phyloP scores from a whole-genome alignment of 2,329 filamentous ascomycete genomes.

The Arachnomyces sp. region DNA sequence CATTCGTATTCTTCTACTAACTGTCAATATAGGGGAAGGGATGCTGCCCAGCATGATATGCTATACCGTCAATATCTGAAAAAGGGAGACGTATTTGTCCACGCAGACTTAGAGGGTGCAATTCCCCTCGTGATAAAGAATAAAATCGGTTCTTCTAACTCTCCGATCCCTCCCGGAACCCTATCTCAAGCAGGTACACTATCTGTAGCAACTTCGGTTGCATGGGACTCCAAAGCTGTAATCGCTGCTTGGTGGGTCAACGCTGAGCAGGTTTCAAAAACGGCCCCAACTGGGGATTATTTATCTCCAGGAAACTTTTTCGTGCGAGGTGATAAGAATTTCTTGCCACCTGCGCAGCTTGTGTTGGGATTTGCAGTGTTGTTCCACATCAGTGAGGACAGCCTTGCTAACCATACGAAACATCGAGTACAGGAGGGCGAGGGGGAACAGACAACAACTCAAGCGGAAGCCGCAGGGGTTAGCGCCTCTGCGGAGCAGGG shows the following conservation, averaged over 20 bases:
- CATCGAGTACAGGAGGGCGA: slow-evolving; percentile 50
- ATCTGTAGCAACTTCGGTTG: slow-evolving; percentile 74
- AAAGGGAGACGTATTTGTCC: slow-evolving; percentile 85
- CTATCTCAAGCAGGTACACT: slow-evolving; percentile 82
- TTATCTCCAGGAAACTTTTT: slow-evolving; percentile 71
- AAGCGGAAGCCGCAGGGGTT: slow-evolving; percentile 16
- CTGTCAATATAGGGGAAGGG: slow-evolving; percentile 53
- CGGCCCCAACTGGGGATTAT: slow-evolving; percentile 69
- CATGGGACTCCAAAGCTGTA: slow-evolving; percentile 93
- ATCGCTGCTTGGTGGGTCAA: slow-evolving; percentile 97
- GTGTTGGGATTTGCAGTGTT: slow-evolving; percentile 80
- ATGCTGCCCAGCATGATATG: slow-evolving; percentile 82
- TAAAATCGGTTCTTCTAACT: slow-evolving; percentile 65
- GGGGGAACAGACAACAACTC: slow-evolving; percentile 16
- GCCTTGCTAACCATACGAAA: slow-evolving; percentile 70
- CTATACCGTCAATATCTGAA: slow-evolving; percentile 81
- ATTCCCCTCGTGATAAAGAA: slow-evolving; percentile 88
- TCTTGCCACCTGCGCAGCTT: slow-evolving; percentile 76
- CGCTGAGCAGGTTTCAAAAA: slow-evolving; percentile 84
- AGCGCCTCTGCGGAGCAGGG: slow-evolving; percentile 19
- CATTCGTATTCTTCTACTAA: slow-evolving; percentile 4
- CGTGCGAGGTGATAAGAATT: slow-evolving; percentile 82
- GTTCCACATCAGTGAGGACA: slow-evolving; percentile 84
- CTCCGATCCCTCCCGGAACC: slow-evolving; percentile 84
- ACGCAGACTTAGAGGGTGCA: slow-evolving; percentile 81